Evolutionary conservation across 2,329 filamentous ascomycete genomes (phyloP), one percentile per base, ranked within the genome.

Genomic region (Talaromyces marneffei): DNA sequence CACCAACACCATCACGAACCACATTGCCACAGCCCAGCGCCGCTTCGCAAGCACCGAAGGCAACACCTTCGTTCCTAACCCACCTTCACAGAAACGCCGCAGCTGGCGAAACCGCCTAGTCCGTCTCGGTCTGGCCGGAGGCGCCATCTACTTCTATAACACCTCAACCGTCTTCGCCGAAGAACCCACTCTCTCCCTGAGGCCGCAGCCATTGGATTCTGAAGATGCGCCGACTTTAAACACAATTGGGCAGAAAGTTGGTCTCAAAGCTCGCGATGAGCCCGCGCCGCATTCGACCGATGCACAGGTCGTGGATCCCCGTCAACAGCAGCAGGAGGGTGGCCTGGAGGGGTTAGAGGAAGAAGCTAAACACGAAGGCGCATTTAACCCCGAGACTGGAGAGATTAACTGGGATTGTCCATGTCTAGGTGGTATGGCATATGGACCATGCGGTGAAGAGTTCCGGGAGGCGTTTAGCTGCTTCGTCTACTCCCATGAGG

Each of bases 351-450:
- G 79, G 18, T 78, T 94, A 14, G 89, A 96, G 75, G 69, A 91
- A 63, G 92, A 97, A 75, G 92, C 91, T 5, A 84, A 80, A 64
- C 87, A 93, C 73, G 87, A 97, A 77, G 94, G 91, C 60, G 94
- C 94, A 0, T 99, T 97, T 80, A 96, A 99, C 77, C 92, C 92
- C 2, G 94, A 97, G 80, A 99, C 94, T 9, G 94, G 94, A 68
- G 94, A 99, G 83, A 99, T 99, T 79, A 99, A 99, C 82, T 99
- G 94, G 94, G 94, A 97, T 75, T 99, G 94, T 77, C 94, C 94
- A 16, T 99, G 94, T 75, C 80, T 99, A 35, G 94, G 94, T 54
- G 94, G 94, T 58, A 99, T 99, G 94, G 94, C 94, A 7, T 80
- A 96, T 72, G 94, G 94, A 0, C 94, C 94, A 59, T 99, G 94